Base-by-base conservation (phyloP, 1,284 basidiomycete species). In the Anthracocystis setariae region DNA sequence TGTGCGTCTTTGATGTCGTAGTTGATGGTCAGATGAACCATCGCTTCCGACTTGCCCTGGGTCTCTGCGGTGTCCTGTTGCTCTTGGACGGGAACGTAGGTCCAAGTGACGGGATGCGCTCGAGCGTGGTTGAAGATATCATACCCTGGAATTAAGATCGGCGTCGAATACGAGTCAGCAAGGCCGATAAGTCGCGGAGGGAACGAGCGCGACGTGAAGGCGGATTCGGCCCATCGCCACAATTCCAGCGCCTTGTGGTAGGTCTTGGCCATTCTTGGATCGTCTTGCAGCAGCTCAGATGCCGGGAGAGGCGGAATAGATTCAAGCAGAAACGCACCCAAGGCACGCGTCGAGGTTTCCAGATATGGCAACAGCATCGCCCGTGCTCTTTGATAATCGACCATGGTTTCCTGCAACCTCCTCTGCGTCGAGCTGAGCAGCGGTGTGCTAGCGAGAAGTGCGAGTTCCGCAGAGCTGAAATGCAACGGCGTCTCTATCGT, bases 101-200 rank as follows among this genome's bases (percentile, higher is more conserved):
- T 56, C 79, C 79, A 81, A 1, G 78, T 80, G 7, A 81, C 79
- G 4, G 72, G 59, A 5, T 54, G 51, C 0, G 68, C 69, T 0
- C 79, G 63, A 2, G 71, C 58, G 46, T 81, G 79, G 38, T 81
- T 81, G 50, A 80, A 74, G 3, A 59, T 52, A 46, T 81, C 79
- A 38, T 80, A 67, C 1, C 68, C 78, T 8, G 79, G 79, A 17
- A 81, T 78, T 5, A 81, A 55, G 15, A 81, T 68, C 0, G 79
- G 79, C 9, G 70, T 65, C 8, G 24, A 27, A 5, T 53, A 27
- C 4, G 47, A 27, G 8, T 48, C 35, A 7, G 47, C 20, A 3
- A 51, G 25, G 1, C 68, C 59, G 13, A 73, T 56, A 1, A 81
- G 45, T 0, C 62, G 37, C 9, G 77, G 64, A 5, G 79, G 79